Evolutionary conservation across 768 basidiomycete genomes (phyloP), one percentile per base, ranked within the genome.

Genomic region (Exidia glandulosa): DNA sequence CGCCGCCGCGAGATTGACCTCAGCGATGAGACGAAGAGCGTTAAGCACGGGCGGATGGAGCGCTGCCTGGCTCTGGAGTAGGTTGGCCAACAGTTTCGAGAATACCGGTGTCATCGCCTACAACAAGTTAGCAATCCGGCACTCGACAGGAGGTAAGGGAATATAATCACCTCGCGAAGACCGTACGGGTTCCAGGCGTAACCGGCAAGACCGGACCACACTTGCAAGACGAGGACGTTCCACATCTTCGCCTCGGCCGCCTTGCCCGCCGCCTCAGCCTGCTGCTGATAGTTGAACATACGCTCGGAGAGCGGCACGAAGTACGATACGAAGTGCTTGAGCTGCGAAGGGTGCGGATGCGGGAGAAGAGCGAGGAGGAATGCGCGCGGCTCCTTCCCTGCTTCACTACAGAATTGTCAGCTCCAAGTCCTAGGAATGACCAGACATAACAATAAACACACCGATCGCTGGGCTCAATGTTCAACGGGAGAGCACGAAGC

Each of bases 271-370:
- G 77, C 74, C 63, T 90, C 89, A 0, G 92, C 89, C 16, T 80
- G 85, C 61, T 88, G 84, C 68, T 94, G 89, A 34, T 90, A 73
- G 67, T 91, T 82, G 68, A 98, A 99, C 80, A 98, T 86, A 16
- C 85, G 79, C 71, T 97, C 94, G 55, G 94, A 96, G 56, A 98
- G 74, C 19, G 95, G 95, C 7, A 98, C 88, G 65, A 98, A 97
- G 71, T 90, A 90, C 2, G 82, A 81, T 33, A 90, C 79, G 67
- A 98, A 99, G 74, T 95, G 94, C 1, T 75, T 73, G 54, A 98
- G 76, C 1, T 86, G 86, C 2, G 94, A 88, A 2, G 86, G 79
- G 69, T 97, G 88, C 2, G 86, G 81, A 32, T 90, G 83, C 13
- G 86, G 72, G 57, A 99, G 82, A 59, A 97, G 78, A 2, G 96